A percentile compares a stretch with the other conserved stretches of the same genome.
phyloP scores from a whole-genome alignment of 805 yeast genomes.

The Kockiozyma suomiensis region DNA sequence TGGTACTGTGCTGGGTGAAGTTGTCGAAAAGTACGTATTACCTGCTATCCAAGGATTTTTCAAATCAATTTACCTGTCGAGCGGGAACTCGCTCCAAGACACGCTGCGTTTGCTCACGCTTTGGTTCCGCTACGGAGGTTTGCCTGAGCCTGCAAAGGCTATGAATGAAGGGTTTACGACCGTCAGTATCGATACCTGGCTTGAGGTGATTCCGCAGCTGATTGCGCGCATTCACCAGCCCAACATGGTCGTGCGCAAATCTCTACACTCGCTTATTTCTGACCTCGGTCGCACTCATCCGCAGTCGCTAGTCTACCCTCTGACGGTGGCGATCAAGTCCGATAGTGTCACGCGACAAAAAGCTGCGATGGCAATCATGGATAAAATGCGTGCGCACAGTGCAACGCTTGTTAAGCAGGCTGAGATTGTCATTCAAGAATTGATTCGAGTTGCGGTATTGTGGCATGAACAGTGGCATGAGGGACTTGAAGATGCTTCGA shows the following conservation, averaged over 20 bases:
- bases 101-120: constrained; percentile 84
- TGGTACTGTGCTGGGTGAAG: constrained; percentile 41
- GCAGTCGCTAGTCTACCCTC: constrained; percentile 92
- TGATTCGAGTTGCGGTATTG: constrained; percentile 89
- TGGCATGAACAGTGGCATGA: constrained; percentile 99
- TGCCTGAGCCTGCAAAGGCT: constrained; percentile 86
- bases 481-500: constrained; percentile 94
- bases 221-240: constrained; percentile 97
- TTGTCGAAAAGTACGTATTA: constrained; percentile 82
- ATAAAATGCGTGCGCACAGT: constrained; percentile 88
- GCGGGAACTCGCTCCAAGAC: constrained; percentile 87
- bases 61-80: constrained; percentile 87
- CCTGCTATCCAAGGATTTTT: constrained; percentile 97
- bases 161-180: constrained; percentile 86
- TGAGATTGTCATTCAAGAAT: constrained; percentile 88
- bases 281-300: constrained; percentile 96
- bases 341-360: constrained; percentile 86
- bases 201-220: constrained; percentile 92
- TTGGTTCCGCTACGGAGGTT: constrained; percentile 96
- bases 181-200: constrained; percentile 91
- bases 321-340: constrained; percentile 93
- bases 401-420: constrained; percentile 86
- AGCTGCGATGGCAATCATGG: constrained; percentile 90
- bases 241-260: constrained; percentile 75
- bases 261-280: constrained; percentile 76